Conservation (phyloP, 108 stramenopile species). For the Nitzschia sp. region DNA sequence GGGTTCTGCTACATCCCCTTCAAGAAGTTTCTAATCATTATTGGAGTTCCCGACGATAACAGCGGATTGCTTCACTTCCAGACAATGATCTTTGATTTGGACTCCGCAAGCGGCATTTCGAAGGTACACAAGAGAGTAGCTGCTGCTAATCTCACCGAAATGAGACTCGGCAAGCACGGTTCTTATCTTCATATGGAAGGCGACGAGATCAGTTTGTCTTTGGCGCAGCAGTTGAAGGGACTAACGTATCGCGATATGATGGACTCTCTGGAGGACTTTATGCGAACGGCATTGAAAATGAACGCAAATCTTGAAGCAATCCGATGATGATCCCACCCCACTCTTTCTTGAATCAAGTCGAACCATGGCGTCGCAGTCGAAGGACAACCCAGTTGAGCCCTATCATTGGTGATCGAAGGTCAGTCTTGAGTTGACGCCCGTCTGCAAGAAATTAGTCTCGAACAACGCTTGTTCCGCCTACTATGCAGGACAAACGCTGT, state of each 20-base stretch:
- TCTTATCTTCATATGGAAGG: conserved; percentile 17
- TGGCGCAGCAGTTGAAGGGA: conserved; percentile 14
- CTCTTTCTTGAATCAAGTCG: background rate
- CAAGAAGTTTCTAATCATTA: conserved; percentile 26
- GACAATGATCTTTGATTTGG: conserved; percentile 28
- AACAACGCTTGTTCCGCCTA: no score
- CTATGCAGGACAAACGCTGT: no score
- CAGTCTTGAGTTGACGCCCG: no score
- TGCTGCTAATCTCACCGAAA: background rate
- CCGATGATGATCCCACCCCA: conserved; percentile 4
- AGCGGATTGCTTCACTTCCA: conserved; percentile 9
- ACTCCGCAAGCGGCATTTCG: background rate
- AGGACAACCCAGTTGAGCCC: background rate
- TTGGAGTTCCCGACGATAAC: conserved; percentile 24
- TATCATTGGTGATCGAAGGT: background rate
- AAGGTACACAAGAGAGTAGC: conserved; percentile 13
- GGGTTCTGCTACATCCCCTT: conserved; percentile 32
- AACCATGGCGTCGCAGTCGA: background rate
- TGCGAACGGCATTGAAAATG: conserved; percentile 22
- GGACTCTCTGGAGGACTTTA: conserved; percentile 32
- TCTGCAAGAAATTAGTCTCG: no score
- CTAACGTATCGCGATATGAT: conserved; percentile 13
- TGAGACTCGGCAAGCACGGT: background rate
- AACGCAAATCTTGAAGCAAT: conserved; percentile 4
- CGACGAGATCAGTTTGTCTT: conserved; percentile 31